Conservation (phyloP, 192 early-diverging fungal species). For the Dissophora globulifera region DNA sequence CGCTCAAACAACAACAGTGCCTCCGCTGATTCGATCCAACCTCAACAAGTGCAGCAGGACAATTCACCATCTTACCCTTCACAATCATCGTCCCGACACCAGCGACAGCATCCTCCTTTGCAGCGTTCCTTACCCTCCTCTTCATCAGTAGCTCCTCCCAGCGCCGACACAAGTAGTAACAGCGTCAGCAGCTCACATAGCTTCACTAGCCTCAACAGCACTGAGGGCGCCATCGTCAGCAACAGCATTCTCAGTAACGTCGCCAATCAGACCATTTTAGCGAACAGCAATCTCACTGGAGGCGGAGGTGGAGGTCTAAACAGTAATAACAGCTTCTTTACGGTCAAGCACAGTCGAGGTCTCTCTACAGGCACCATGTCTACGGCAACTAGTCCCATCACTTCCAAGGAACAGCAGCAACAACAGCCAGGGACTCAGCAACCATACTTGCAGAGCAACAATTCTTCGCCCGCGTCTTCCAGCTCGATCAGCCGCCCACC, state of each 20-base stretch:
- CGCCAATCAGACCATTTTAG: conserved; percentile 14
- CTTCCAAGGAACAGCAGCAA: conserved; percentile 15
- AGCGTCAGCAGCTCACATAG: conserved; percentile 27
- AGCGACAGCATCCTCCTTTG: neutral
- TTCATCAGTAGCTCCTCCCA: conserved; percentile 2
- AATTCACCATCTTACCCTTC: conserved; percentile 13
- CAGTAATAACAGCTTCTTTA: conserved; percentile 36
- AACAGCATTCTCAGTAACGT: conserved; percentile 47
- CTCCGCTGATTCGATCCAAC: neutral
- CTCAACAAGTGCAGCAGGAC: neutral
- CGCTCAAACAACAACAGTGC: neutral
- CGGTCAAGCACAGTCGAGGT: conserved; percentile 29
- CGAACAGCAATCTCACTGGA: conserved; percentile 4
- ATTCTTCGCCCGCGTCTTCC: conserved; percentile 11
- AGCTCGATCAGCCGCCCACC: conserved; percentile 27
- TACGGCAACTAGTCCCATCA: conserved; percentile 1
- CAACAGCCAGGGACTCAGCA: conserved; percentile 14
- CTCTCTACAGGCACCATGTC: conserved; percentile 44
- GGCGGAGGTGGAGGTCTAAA: conserved; percentile 32
- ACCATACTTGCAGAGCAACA: conserved; percentile 2
- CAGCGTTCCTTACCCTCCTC: neutral
- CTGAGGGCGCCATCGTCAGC: conserved; percentile 30
- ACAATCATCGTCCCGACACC: conserved; percentile 14
- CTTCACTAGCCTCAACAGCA: conserved; percentile 15
- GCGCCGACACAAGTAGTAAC: conserved; percentile 17